phyloP scores from a whole-genome alignment of 2,329 filamentous ascomycete genomes.

The Rhinocladiella similis region DNA sequence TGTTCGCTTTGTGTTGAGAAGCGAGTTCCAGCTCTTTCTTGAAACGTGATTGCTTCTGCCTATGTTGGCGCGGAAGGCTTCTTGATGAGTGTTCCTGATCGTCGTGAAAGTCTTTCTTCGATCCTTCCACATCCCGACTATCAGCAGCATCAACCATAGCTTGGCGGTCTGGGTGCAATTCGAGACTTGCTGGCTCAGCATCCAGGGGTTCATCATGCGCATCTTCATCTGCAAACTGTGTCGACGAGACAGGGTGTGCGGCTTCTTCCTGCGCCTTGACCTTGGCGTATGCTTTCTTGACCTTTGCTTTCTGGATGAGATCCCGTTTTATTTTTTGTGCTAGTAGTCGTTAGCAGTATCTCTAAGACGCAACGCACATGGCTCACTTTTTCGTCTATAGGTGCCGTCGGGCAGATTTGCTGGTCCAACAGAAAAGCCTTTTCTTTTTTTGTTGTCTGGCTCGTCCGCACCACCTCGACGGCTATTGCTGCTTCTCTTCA shows the following conservation, averaged over 20 bases:
- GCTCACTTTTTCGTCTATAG: slow-evolving; percentile 73
- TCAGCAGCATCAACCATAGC: slow-evolving; percentile 56
- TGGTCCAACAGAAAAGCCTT: slow-evolving; percentile 82
- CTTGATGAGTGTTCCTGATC: slow-evolving; percentile 26
- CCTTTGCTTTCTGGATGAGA: slow-evolving; percentile 87
- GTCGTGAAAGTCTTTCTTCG: slow-evolving; percentile 23
- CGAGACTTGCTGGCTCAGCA: slow-evolving; percentile 43
- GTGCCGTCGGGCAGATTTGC: slow-evolving; percentile 88
- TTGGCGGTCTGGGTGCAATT: slow-evolving; percentile 62
- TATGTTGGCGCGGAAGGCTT: slow-evolving; percentile 29
- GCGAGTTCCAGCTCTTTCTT: slow-evolving; percentile 69
- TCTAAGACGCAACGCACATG: neutral
- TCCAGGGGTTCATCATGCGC: slow-evolving; percentile 16
- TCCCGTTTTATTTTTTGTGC: slow-evolving; percentile 86
- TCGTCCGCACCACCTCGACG: slow-evolving; percentile 28
- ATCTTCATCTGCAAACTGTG: slow-evolving; percentile 24
- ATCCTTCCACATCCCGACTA: slow-evolving; percentile 21
- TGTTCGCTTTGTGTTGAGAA: slow-evolving; percentile 57
- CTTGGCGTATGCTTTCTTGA: slow-evolving; percentile 90
- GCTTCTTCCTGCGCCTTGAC: slow-evolving; percentile 65
- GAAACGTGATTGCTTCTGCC: slow-evolving; percentile 53
- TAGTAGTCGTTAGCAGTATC: slow-evolving; percentile 37
- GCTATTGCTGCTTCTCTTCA: slow-evolving; percentile 58
- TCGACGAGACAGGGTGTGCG: slow-evolving; percentile 32
- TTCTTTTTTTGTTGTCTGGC: slow-evolving; percentile 41